phyloP scores from a whole-genome alignment of 2,329 filamentous ascomycete species.

The Aureobasidium melanogenum region DNA sequence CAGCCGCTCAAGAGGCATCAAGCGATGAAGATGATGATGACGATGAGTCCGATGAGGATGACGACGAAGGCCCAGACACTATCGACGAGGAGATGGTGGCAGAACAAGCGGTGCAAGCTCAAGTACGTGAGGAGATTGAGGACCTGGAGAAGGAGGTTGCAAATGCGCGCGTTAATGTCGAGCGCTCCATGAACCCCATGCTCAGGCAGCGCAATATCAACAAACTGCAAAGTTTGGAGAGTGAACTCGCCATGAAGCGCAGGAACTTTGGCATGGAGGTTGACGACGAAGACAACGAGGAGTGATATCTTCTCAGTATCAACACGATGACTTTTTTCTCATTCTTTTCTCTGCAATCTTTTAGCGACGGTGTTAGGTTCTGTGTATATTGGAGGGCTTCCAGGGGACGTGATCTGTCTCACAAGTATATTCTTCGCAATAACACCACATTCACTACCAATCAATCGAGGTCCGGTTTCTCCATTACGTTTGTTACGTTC shows the following conservation, averaged over 20 bases:
- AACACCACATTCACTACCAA: neutral
- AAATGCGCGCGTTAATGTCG: conserved; percentile 28
- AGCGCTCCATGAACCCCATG: conserved; percentile 39
- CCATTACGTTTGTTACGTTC: neutral
- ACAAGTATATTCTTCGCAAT: neutral
- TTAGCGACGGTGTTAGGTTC: neutral
- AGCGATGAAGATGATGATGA: conserved; percentile 18
- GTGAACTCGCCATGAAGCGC: conserved; percentile 47
- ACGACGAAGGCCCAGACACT: conserved; percentile 29
- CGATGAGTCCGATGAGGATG: conserved; percentile 22
- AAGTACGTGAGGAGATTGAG: conserved; percentile 44
- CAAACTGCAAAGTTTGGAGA: conserved; percentile 42
- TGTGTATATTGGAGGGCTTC: neutral
- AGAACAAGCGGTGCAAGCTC: conserved; percentile 37
- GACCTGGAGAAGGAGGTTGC: conserved; percentile 45
- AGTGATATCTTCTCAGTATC: neutral
- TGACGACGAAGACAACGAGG: conserved; percentile 16
- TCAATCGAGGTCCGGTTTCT: neutral
- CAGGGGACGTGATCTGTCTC: neutral
- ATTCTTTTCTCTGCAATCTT: neutral
- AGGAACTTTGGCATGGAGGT: conserved; percentile 29
- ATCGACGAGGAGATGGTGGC: conserved; percentile 45
- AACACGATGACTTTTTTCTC: neutral
- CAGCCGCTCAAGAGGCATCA: conserved; percentile 16
- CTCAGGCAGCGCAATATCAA: conserved; percentile 41